A percentile compares a stretch with the other conserved stretches of the same genome.
These are phyloP conservation scores for Biscogniauxia marginata DNA, from an alignment of 2,329 filamentous ascomycete genomes.

Conservation along the genomic window DNA sequence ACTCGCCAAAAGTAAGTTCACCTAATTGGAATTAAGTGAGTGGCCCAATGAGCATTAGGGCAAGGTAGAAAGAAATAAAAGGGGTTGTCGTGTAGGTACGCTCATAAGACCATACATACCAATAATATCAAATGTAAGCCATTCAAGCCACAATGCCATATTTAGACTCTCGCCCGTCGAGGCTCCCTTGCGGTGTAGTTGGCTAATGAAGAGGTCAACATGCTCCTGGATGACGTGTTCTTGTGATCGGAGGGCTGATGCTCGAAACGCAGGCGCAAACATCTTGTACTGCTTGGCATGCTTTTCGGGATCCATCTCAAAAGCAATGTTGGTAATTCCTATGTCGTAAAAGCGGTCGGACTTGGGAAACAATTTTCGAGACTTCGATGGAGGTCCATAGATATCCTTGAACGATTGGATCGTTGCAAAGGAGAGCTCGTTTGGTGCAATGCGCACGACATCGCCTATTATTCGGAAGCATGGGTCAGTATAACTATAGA, in stretches of 20 bases:
- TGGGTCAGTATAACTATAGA: too few species aligned
- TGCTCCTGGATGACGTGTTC: conserved; percentile 24
- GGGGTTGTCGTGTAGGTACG: too few species aligned
- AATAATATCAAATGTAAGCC: conserved; percentile 27
- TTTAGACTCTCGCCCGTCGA: conserved; percentile 9
- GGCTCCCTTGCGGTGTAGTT: conserved; percentile 7
- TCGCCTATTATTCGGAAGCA: conserved; percentile 2
- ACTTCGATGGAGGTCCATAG: conserved; percentile 16
- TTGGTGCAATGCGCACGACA: conserved; percentile 19
- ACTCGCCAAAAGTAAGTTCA: conserved; percentile 19
- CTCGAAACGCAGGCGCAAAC: conserved; percentile 20
- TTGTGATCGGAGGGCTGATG: conserved; percentile 20
- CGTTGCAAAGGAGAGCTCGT: conserved; percentile 19
- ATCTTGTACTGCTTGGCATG: conserved; percentile 20
- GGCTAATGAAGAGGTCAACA: conserved; percentile 17
- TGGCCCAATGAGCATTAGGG: background rate
- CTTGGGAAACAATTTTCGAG: conserved; percentile 19
- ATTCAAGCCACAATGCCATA: conserved; percentile 19
- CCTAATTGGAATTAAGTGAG: conserved; percentile 5
- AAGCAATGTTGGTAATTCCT: conserved; percentile 13
- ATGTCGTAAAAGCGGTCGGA: conserved; percentile 16
- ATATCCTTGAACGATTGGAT: conserved; percentile 15
- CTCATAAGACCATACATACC: too few species aligned
- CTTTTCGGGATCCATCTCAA: conserved; percentile 18
- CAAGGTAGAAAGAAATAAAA: background rate